These are phyloP conservation scores for Gracilaria gracilis DNA, from an alignment of 23 red algal genomes.

Conservation along the genomic window DNA sequence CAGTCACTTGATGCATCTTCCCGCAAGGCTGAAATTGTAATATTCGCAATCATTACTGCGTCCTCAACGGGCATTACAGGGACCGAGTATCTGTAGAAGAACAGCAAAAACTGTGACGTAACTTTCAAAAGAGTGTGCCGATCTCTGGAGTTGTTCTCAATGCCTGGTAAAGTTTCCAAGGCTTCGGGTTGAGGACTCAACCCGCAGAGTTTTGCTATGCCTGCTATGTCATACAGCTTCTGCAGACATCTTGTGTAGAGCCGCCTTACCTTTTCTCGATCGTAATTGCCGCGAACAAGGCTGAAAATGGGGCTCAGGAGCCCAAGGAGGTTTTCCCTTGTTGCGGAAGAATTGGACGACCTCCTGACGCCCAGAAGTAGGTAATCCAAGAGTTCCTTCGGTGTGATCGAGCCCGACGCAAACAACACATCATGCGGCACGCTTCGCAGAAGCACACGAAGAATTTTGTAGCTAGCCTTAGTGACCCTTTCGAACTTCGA, in stretches of 20 bases:
- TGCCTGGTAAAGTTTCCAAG: neutral
- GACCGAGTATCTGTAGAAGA: constrained; percentile 1
- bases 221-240: constrained; percentile 9
- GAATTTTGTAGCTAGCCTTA: neutral
- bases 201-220: neutral
- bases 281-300: neutral
- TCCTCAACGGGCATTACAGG: constrained; percentile 28
- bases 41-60: constrained; percentile 15
- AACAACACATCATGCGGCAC: constrained; percentile 1
- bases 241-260: neutral
- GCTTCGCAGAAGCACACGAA: neutral
- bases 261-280: neutral
- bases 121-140: constrained; percentile 10
- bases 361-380: neutral
- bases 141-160: constrained; percentile 1
- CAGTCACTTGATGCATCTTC: constrained; percentile 33
- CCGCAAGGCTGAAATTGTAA: neutral
- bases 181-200: neutral
- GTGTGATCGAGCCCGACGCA: neutral
- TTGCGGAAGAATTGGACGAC: constrained; percentile 20
- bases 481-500: constrained; percentile 6
- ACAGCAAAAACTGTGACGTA: neutral
- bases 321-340: constrained; percentile 7
- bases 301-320: neutral
- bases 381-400: neutral